phyloP scores from a whole-genome alignment of 352 stramenopile genomes.

The Aphanomyces cochlioides region DNA sequence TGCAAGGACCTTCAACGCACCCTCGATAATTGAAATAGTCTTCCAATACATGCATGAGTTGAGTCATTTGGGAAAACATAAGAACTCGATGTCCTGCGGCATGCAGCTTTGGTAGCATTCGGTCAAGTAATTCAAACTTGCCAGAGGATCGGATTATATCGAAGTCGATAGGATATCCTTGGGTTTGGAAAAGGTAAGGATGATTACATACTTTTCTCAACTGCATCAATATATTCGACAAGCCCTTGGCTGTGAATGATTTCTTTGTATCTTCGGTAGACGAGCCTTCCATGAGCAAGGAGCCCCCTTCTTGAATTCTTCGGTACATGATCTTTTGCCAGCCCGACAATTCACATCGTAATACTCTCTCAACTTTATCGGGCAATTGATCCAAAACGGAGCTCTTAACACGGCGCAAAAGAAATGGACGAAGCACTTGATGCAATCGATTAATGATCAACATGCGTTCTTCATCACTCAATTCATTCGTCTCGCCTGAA shows the following conservation, averaged over 20 bases:
- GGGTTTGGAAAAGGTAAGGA: constrained; percentile 81
- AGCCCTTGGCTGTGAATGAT: constrained; percentile 79
- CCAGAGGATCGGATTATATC: constrained; percentile 73
- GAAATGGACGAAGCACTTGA: constrained; percentile 79
- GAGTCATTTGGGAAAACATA: constrained; percentile 90
- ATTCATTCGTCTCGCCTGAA: constrained; percentile 59
- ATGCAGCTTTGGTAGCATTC: constrained; percentile 95
- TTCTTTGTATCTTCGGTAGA: constrained; percentile 49
- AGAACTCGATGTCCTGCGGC: constrained; percentile 87
- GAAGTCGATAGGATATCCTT: constrained; percentile 83
- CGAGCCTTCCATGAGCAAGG: constrained; percentile 72
- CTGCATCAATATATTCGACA: constrained; percentile 88
- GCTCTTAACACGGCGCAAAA: constrained; percentile 81
- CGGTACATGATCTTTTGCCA: constrained; percentile 89
- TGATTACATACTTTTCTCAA: constrained; percentile 88
- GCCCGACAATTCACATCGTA: constrained; percentile 82
- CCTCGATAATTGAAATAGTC: constrained; percentile 87
- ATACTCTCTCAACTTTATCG: constrained; percentile 82
- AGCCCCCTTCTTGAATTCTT: constrained; percentile 83
- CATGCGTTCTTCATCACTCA: constrained; percentile 86
- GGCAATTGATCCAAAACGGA: constrained; percentile 82
- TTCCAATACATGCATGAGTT: constrained; percentile 87
- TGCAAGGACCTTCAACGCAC: neutral
- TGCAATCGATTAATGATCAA: constrained; percentile 85
- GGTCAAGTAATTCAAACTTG: constrained; percentile 96